phyloP scores from a whole-genome alignment of 2,329 filamentous ascomycete genomes.

The Aspergillus nomiae region DNA sequence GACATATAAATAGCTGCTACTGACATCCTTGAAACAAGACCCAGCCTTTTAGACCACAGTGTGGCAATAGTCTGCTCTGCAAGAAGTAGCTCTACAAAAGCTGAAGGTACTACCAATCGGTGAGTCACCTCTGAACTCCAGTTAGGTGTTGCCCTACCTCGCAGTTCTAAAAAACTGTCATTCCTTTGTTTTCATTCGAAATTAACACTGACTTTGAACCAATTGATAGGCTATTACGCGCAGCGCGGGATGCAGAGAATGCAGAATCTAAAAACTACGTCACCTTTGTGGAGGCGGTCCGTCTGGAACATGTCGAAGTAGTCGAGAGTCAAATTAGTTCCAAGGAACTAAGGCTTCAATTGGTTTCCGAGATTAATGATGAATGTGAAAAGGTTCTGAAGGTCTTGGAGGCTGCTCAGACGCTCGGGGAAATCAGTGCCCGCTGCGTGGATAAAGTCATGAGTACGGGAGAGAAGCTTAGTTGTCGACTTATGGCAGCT shows the following conservation, averaged over 20 bases:
- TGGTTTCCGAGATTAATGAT: slow-evolving; percentile 67
- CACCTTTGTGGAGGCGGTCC: slow-evolving; percentile 76
- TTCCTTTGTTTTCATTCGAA: no score
- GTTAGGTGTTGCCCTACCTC: not conserved
- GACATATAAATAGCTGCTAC: not conserved
- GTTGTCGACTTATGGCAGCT: slow-evolving; percentile 86
- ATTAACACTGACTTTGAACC: slow-evolving; percentile 8
- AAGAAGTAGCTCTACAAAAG: slow-evolving; percentile 89
- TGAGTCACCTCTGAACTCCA: slow-evolving; percentile 54
- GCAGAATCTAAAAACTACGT: slow-evolving; percentile 62
- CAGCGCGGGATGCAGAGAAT: slow-evolving; percentile 53
- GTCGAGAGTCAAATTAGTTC: slow-evolving; percentile 65
- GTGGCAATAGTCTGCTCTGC: slow-evolving; percentile 96
- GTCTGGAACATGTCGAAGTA: slow-evolving; percentile 76
- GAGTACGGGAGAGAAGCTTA: slow-evolving; percentile 93
- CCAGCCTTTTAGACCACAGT: slow-evolving; percentile 66
- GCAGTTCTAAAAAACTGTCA: not conserved
- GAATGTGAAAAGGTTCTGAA: slow-evolving; percentile 82
- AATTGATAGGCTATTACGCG: slow-evolving; percentile 45
- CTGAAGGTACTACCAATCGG: slow-evolving; percentile 93
- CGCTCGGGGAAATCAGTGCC: slow-evolving; percentile 69
- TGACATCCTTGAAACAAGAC: slow-evolving; percentile 42
- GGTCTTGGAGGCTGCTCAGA: slow-evolving; percentile 67
- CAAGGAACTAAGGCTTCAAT: slow-evolving; percentile 56
- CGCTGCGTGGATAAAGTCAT: slow-evolving; percentile 84